A percentile compares a stretch with the other conserved stretches of the same genome.
Evolutionary conservation across 306 rosid species (phyloP).

Genomic region (Gillenia trifoliata): DNA sequence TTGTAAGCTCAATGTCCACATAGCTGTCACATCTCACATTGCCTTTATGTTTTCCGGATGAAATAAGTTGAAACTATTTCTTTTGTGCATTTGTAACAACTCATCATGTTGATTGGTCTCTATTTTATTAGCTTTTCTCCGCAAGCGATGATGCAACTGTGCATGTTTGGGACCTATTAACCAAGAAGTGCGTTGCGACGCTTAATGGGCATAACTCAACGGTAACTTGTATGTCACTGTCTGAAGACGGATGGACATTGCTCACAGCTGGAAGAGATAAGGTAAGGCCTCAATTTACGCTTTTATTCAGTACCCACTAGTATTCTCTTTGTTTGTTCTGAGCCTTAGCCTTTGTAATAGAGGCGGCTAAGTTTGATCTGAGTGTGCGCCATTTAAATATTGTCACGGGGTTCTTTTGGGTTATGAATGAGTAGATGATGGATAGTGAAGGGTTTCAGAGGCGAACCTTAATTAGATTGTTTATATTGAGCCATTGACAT

Average conservation of each 20-base stretch:
- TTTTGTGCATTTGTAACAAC: slow-evolving; percentile 1
- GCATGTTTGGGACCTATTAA: slow-evolving; percentile 71
- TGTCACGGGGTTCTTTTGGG: neutral
- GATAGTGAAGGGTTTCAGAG: neutral
- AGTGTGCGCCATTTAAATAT: neutral
- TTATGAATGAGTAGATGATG: neutral
- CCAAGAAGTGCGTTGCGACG: slow-evolving; percentile 63
- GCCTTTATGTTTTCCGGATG: neutral
- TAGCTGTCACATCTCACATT: neutral
- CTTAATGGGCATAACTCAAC: slow-evolving; percentile 70
- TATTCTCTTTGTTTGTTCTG: neutral
- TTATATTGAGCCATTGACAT: neutral
- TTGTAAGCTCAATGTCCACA: slow-evolving; percentile 43
- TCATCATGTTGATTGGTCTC: slow-evolving; percentile 18
- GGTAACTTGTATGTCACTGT: slow-evolving; percentile 73
- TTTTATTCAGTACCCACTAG: neutral
- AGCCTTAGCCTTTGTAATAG: neutral
- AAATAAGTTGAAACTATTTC: neutral
- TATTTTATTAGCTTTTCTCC: slow-evolving; percentile 71
- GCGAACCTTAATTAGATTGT: neutral
- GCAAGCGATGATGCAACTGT: slow-evolving; percentile 86
- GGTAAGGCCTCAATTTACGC: slow-evolving; percentile 27
- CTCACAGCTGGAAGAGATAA: slow-evolving; percentile 95
- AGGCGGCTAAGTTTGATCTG: neutral
- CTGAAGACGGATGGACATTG: slow-evolving; percentile 90